phyloP scores from a whole-genome alignment of 495 filamentous ascomycete species.

The Neurospora tetraspora region DNA sequence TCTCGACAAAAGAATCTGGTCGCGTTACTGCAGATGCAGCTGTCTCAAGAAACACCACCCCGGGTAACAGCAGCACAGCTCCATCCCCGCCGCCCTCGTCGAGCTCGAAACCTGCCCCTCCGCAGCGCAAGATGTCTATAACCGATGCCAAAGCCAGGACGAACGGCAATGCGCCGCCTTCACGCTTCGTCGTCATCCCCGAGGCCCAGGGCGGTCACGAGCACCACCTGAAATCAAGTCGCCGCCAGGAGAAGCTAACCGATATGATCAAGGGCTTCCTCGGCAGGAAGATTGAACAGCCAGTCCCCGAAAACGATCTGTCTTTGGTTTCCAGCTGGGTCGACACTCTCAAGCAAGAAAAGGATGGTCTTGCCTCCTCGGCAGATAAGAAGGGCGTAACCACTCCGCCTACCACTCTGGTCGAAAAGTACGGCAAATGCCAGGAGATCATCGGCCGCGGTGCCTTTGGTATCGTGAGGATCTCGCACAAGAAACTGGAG shows the following conservation, averaged over 20 bases:
- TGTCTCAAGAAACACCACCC: conserved; percentile 10
- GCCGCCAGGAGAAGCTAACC: conserved; percentile 90
- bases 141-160: conserved; percentile 20
- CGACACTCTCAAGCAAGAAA: conserved; percentile 82
- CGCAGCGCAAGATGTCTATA: conserved; percentile 19
- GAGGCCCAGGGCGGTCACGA: conserved; percentile 56
- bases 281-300: conserved; percentile 62
- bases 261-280: conserved; percentile 81
- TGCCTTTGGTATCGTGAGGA: conserved; percentile 93
- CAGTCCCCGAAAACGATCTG: conserved; percentile 63
- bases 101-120: conserved; percentile 14
- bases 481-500: conserved; percentile 92
- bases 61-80: background rate
- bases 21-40: conserved; percentile 11
- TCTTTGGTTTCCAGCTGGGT: conserved; percentile 95
- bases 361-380: conserved; percentile 48
- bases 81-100: conserved; percentile 8
- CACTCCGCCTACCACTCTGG: conserved; percentile 69
- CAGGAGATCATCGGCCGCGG: conserved; percentile 97
- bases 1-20: conserved; percentile 34
- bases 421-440: conserved; percentile 97
- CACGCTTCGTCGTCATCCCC: conserved; percentile 34
- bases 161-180: conserved; percentile 17
- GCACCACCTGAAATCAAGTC: conserved; percentile 76
- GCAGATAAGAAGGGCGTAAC: conserved; percentile 65